Base-by-base conservation (phyloP, 2,329 filamentous ascomycete species). In the Sclerotinia spermophila region DNA sequence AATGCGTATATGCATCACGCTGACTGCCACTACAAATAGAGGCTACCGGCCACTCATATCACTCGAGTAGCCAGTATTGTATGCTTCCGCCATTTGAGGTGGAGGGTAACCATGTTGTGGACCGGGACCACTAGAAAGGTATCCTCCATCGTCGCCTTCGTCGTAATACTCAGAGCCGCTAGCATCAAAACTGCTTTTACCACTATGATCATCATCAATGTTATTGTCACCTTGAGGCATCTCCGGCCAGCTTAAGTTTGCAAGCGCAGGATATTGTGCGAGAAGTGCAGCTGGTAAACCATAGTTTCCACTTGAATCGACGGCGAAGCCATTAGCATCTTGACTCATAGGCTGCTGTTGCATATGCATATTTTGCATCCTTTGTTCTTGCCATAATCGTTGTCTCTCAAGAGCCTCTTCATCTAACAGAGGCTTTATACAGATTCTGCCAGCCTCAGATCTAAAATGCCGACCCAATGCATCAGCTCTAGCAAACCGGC, bases 351-450 rank as follows among this genome's bases (percentile, higher is more conserved):
- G 84, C 70, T 88, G 83, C 75, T 90, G 87, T 48, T 68, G 69
- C 72, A 86, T 88, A 74, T 90, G 88, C 70, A 82, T 83, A 72
- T 81, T 83, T 80, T 89, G 85, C 82, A 91, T 87, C 70, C 88
- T 87, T 77, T 93, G 90, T 79, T 93, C 91, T 80, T 90, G 86
- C 85, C 90, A 91, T 40, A 86, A 83, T 61, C 91, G 89, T 77
- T 96, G 92, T 45, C 93, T 86, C 77, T 96, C 94, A 48, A 90
- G 83, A 69, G 94, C 91, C 83, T 99, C 96, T 81, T 99, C 96
- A 74, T 99, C 96, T 1, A 99, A 86, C 19, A 99, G 83, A n/a
- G 96, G 94, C 76, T 97, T 97, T 82, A 99, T 99, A 79, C 96
- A 99, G 68, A 97, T 92, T 44, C 96, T 89, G 10, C 96, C 96